phyloP scores from a whole-genome alignment of 2,329 filamentous ascomycete genomes.

The Sclerotinia nivalis region DNA sequence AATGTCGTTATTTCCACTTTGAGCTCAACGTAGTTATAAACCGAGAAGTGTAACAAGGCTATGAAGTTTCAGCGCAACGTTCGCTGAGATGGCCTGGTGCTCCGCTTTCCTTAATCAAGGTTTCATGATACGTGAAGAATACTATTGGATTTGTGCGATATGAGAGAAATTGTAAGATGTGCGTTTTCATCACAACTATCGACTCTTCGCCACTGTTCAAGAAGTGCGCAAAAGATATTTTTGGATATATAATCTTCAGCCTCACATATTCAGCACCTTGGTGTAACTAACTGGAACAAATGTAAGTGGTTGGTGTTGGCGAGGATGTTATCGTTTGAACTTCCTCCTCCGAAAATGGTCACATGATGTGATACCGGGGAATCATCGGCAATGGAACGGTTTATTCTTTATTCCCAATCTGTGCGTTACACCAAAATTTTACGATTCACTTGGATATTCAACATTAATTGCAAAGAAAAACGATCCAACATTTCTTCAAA shows the following conservation, averaged over 20 bases:
- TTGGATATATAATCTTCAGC: constrained; percentile 16
- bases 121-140: constrained; percentile 6
- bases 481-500: not conserved
- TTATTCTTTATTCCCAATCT: not conserved
- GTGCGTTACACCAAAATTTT: not conserved
- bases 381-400: not conserved
- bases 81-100: not conserved
- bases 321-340: not conserved
- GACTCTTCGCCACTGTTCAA: not conserved
- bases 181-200: not conserved
- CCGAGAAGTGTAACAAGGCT: constrained; percentile 13
- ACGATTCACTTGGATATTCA: not conserved
- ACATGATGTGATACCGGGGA: not conserved
- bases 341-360: not conserved
- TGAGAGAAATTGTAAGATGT: not conserved
- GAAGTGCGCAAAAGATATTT: not conserved
- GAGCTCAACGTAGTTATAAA: not conserved
- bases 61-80: constrained; percentile 15
- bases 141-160: not conserved
- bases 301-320: constrained; percentile 6
- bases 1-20: not conserved
- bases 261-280: constrained; percentile 5
- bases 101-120: not conserved
- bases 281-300: not conserved
- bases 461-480: no score